Conservation (phyloP, 257 asterid species). For the Capsicum baccatum region DNA sequence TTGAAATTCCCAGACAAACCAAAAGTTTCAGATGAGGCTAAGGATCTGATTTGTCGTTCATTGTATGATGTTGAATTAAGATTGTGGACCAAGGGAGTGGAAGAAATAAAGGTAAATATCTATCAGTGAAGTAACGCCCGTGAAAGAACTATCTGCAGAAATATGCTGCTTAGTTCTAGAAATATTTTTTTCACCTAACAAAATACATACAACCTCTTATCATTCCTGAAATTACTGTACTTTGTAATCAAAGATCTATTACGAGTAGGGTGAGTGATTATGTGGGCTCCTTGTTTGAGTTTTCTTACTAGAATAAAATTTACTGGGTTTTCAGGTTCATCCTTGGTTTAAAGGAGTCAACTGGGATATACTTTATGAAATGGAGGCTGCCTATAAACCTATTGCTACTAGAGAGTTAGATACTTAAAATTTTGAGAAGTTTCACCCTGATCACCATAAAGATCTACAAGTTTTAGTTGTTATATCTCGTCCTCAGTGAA, state of each 20-base stretch:
- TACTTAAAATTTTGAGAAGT: constrained; percentile 94
- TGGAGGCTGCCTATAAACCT: constrained; percentile 96
- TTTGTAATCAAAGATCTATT: neutral
- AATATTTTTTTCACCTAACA: neutral
- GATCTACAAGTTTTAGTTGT: too few species aligned
- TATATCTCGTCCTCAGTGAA: too few species aligned
- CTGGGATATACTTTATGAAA: constrained; percentile 92
- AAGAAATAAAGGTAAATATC: constrained; percentile 79
- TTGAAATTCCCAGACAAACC: constrained; percentile 94
- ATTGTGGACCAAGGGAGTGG: constrained; percentile 92
- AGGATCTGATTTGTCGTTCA: constrained; percentile 83
- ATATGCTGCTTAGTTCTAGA: neutral
- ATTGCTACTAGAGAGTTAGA: constrained; percentile 86
- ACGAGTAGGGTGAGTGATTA: neutral
- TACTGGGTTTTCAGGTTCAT: constrained; percentile 68
- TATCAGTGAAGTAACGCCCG: constrained; percentile 3
- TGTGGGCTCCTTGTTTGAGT: neutral
- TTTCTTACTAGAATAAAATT: neutral
- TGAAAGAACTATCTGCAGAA: constrained; percentile 10
- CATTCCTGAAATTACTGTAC: constrained; percentile 2
- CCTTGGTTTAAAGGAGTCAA: constrained; percentile 79
- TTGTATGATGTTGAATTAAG: constrained; percentile 90
- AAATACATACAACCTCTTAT: neutral
- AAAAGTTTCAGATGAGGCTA: constrained; percentile 80
- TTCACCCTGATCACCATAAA: constrained; percentile 25